Evolutionary conservation across 1,284 basidiomycete genomes (phyloP), one percentile per base, ranked within the genome.

Genomic region (Trametes sp.): DNA sequence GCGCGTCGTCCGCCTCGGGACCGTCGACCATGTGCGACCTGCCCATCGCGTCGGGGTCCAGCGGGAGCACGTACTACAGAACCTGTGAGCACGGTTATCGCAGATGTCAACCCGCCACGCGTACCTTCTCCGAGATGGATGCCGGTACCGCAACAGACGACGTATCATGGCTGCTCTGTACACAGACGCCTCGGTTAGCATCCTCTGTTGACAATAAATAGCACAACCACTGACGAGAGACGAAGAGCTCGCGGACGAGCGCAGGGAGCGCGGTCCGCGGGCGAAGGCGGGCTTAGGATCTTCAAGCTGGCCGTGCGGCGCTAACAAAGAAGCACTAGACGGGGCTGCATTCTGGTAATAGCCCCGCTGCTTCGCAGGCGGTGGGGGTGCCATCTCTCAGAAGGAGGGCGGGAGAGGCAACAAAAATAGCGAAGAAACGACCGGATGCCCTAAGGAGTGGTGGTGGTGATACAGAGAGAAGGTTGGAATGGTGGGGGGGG

Each of bases 41-140:
- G 45, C 87, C 87, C 89, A 90, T 90, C 0, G 81, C 80, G 9
- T 81, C 76, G 14, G 89, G 90, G 74, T 93, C 90, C 1, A 89
- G 83, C 3, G 90, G 86, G 21, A 92, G 81, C 9, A 89, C 90
- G 70, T 86, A 92, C 89, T 92, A 69, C 8, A 19, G 29, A 29
- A 38, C 8, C 16, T 7, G 29, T 50, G 10, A 60, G 28, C 36
- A 16, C n/a, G 21, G 23, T 33, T 28, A 7, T 23, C 26, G 11
- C 10, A 4, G 26, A 14, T 29, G 1, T 6, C 29, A 33, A 14
- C 21, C 14, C 16, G 21, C 13, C 11, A 29, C 45, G 46, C 58
- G 14, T 31, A 77, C 76, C 72, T 77, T 77, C 71, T 76, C 75
- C 35, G 76, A 74, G 50, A 77, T 74, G 29, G 76, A 77, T 21